These are phyloP conservation scores for Thalia dealbata DNA, from an alignment of 176 grass and related monocot species.

Conservation along the genomic window DNA sequence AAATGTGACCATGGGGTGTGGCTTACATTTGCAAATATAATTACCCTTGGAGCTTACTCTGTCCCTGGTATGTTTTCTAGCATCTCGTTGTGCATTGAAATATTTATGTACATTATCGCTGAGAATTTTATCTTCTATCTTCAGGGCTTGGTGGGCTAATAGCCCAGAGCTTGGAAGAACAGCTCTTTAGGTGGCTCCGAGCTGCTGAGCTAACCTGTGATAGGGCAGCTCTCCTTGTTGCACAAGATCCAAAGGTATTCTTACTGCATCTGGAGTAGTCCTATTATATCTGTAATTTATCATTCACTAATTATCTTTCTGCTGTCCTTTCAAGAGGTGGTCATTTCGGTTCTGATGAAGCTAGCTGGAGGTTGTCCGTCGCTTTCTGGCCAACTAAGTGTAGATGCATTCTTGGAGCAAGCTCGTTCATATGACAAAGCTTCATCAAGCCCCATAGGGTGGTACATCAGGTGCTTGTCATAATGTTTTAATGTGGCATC, in stretches of 20 bases:
- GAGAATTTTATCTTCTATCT: neutral
- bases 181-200: slow-evolving; percentile 76
- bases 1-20: slow-evolving; percentile 93
- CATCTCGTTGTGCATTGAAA: neutral
- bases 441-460: slow-evolving; percentile 60
- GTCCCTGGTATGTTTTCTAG: slow-evolving; percentile 51
- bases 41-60: slow-evolving; percentile 66
- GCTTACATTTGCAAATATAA: slow-evolving; percentile 95
- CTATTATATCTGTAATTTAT: neutral
- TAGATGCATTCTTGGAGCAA: slow-evolving; percentile 98
- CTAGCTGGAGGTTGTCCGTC: slow-evolving; percentile 82
- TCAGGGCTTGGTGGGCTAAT: slow-evolving; percentile 65
- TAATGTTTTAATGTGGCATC: neutral
- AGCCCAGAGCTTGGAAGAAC: slow-evolving; percentile 76
- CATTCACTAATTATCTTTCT: slow-evolving; percentile 17
- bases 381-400: slow-evolving; percentile 68
- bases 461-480: slow-evolving; percentile 71
- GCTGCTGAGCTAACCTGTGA: slow-evolving; percentile 93
- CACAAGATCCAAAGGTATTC: slow-evolving; percentile 77
- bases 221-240: slow-evolving; percentile 87
- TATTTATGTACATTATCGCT: neutral
- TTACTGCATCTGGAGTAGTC: neutral
- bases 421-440: slow-evolving; percentile 90
- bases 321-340: slow-evolving; percentile 70
- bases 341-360: slow-evolving; percentile 98